Base-by-base conservation (phyloP, 768 basidiomycete genomes). In the Serendipita sp. region DNA sequence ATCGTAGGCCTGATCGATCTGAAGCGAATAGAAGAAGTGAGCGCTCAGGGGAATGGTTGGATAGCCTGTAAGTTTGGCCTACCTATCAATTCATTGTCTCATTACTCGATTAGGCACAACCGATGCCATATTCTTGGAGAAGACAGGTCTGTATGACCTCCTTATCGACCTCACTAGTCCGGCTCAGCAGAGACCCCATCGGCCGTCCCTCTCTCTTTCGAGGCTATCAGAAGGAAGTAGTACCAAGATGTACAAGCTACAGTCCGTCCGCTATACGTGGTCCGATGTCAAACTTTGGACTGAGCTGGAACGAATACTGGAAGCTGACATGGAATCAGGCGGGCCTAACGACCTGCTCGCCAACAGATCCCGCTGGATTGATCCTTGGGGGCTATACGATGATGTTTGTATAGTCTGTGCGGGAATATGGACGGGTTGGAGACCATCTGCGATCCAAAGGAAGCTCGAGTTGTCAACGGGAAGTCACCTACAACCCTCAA, bases 341-440 rank as follows among this genome's bases (percentile, higher is more conserved):
- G 70, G 17, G 45, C 72, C 14, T 69, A 71, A 33, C 42, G 70
- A 16, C 69, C 71, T 28, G 43, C 67, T 51, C 66, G 68, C 30
- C 51, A 67, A 3, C 78, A 74, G 68, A 64, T 75, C 7, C 69
- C 79, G 2, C 2, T 88, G 86, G 85, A 78, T 82, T 14, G 89
- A 90, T 65, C 79, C 80, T 5, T 90, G 88, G 87, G 80, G 81
- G 26, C 75, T 90, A 13, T 92, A 91, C 67, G 89, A 92, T 72
- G 90, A 91, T 64, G 84, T 86, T 22, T 91, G 90, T 65, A 75
- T 90, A 42, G 76, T 89, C 48, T 90, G 89, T 68, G 89, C 88
- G 0, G 82, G 86, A 2, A 76, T 89, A n/a, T 90, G 87, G 88
- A 79, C 84, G 68, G 85, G 87, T 73, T 86, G 28, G 85, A 86